These are phyloP conservation scores for Herpotrichia juniperi DNA, from an alignment of 2,329 filamentous ascomycete genomes.

Conservation along the genomic window DNA sequence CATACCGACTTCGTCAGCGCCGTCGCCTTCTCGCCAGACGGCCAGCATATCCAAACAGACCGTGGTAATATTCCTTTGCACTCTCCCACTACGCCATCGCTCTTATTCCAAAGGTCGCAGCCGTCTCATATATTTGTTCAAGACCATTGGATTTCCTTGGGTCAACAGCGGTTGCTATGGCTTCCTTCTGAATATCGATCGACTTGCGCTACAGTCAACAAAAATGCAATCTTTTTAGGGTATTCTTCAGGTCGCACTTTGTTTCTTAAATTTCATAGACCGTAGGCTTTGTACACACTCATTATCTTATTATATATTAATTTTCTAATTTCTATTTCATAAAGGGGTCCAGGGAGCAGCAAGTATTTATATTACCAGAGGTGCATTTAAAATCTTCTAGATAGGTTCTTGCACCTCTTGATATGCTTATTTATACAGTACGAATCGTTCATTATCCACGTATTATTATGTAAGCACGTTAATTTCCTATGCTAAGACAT, in stretches of 20 bases:
- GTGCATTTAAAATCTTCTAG: too few species aligned
- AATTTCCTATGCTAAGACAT: too few species aligned
- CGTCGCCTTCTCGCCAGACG: slow-evolving; percentile 17
- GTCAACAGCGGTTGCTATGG: slow-evolving; percentile 16
- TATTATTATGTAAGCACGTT: too few species aligned
- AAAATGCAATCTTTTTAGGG: slow-evolving; percentile 13
- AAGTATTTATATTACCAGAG: too few species aligned
- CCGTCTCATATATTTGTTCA: slow-evolving; percentile 8
- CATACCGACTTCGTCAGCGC: slow-evolving; percentile 2
- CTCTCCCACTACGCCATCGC: slow-evolving; percentile 2
- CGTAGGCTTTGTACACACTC: too few species aligned
- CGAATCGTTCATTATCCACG: too few species aligned
- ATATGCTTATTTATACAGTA: too few species aligned
- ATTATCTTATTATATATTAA: too few species aligned
- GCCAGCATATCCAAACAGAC: slow-evolving; percentile 10
- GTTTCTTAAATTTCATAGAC: too few species aligned
- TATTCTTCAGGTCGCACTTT: slow-evolving; percentile 11
- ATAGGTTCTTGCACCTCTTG: too few species aligned
- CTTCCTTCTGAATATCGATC: slow-evolving; percentile 17
- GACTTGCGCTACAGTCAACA: slow-evolving; percentile 2
- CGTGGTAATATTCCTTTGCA: slow-evolving; percentile 8
- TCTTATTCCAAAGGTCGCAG: slow-evolving; percentile 3
- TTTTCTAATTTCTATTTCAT: too few species aligned
- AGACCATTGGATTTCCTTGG: slow-evolving; percentile 14
- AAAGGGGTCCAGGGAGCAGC: too few species aligned